phyloP scores from a whole-genome alignment of 2,329 filamentous ascomycete genomes.

The Tolypocladium capitatum region DNA sequence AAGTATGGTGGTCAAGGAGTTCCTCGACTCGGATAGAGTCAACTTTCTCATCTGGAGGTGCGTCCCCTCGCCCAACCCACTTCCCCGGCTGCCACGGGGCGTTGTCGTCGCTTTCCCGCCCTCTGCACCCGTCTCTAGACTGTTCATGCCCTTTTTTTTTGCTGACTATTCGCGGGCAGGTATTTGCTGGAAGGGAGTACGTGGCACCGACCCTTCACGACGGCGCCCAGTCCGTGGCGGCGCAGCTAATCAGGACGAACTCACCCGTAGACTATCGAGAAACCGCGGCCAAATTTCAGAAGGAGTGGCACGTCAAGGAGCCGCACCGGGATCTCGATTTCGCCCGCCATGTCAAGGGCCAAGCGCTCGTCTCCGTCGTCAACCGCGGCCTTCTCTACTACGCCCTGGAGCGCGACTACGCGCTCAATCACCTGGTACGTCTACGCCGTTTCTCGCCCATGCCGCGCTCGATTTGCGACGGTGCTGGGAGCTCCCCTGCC shows the following conservation, averaged over 20 bases:
- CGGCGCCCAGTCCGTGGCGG: background rate
- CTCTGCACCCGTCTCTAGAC: background rate
- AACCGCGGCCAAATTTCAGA: constrained; percentile 53
- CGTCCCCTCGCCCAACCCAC: constrained; percentile 23
- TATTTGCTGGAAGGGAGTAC: constrained; percentile 51
- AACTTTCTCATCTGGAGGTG: constrained; percentile 62
- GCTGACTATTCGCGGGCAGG: constrained; percentile 21
- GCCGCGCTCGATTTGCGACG: background rate
- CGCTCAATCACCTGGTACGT: constrained; percentile 34
- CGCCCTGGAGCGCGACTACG: constrained; percentile 43
- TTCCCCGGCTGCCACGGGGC: constrained; percentile 7
- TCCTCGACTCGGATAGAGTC: constrained; percentile 52
- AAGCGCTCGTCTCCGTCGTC: constrained; percentile 48
- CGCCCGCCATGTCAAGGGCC: constrained; percentile 50
- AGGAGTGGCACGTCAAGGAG: constrained; percentile 52
- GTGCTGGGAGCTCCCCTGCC: background rate
- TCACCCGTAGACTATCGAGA: constrained; percentile 47
- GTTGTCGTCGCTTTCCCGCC: constrained; percentile 4
- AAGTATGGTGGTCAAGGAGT: constrained; percentile 42
- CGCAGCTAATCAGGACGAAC: constrained; percentile 12
- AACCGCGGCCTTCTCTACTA: constrained; percentile 52
- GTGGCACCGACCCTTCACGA: constrained; percentile 19
- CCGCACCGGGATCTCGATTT: constrained; percentile 51
- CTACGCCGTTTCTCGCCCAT: constrained; percentile 1
- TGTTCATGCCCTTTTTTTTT: constrained; percentile 1